phyloP scores from a whole-genome alignment of 139 green algal species.

The Tetradesmus obliquus region DNA sequence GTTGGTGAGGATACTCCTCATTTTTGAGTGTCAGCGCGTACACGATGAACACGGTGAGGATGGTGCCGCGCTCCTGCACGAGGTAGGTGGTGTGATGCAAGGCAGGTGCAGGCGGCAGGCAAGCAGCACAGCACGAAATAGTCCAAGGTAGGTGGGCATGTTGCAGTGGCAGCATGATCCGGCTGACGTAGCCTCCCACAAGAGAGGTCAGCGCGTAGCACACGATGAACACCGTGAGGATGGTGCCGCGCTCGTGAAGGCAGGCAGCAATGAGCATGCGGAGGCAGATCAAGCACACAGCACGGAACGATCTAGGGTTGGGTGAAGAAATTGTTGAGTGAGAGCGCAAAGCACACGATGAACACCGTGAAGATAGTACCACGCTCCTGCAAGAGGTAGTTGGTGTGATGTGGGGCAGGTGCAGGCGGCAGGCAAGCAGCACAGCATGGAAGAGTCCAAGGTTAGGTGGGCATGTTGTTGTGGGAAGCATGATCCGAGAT shows the following conservation, averaged over 20 bases:
- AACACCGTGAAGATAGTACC: slow-evolving; percentile 94
- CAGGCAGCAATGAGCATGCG: neutral
- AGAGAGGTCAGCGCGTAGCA: slow-evolving; percentile 94
- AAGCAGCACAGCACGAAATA: neutral
- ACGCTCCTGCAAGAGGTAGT: slow-evolving; percentile 77
- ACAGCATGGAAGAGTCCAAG: neutral
- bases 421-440: neutral
- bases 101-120: neutral
- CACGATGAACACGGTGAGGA: slow-evolving; percentile 91
- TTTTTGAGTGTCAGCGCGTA: too few relatives aligned
- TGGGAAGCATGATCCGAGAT: too few relatives aligned
- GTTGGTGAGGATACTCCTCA: too few relatives aligned
- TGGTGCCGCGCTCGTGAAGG: slow-evolving; percentile 82
- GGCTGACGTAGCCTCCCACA: slow-evolving; percentile 76
- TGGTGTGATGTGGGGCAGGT: too few relatives aligned
- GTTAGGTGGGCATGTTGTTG: too few relatives aligned
- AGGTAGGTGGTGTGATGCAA: too few relatives aligned
- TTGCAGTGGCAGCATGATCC: too few relatives aligned
- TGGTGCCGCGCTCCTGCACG: slow-evolving; percentile 85
- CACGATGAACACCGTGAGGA: slow-evolving; percentile 95
- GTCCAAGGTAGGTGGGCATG: too few relatives aligned
- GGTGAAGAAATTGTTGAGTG: too few relatives aligned
- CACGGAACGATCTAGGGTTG: too few relatives aligned
- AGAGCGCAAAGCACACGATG: slow-evolving; percentile 56
- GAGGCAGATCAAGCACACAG: neutral